A percentile compares a stretch with the other conserved stretches of the same genome.
These are phyloP conservation scores for Arthrobotrys sinensis DNA, from an alignment of 2,329 filamentous ascomycete species.

Conservation along the genomic window DNA sequence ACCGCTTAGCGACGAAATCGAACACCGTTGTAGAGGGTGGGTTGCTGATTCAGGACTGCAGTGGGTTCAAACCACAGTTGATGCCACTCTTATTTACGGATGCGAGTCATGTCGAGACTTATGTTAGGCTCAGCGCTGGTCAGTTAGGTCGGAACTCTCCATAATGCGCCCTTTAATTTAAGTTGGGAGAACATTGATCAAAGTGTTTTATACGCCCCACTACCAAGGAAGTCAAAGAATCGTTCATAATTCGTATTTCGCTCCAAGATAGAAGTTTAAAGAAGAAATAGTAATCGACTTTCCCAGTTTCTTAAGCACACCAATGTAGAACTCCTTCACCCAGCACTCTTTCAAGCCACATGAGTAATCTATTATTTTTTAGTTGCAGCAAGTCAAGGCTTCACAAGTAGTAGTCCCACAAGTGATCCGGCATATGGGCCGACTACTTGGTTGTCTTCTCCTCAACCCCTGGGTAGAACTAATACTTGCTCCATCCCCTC, in stretches of 20 bases:
- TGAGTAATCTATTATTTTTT: neutral
- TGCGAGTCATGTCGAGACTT: conserved; percentile 39
- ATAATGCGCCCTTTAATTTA: neutral
- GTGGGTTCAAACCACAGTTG: conserved; percentile 31
- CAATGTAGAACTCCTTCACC: neutral
- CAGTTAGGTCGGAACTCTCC: conserved; percentile 40
- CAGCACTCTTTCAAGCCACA: neutral
- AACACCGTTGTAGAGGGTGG: conserved; percentile 35
- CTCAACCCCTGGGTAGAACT: conserved; percentile 61
- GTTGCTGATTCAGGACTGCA: conserved; percentile 40
- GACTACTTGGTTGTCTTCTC: conserved; percentile 62
- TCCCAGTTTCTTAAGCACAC: neutral
- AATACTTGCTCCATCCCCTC: conserved; percentile 39
- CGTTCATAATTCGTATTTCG: too few relatives aligned
- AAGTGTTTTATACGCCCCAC: too few relatives aligned
- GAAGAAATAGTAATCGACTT: neutral
- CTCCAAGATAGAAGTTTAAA: too few relatives aligned
- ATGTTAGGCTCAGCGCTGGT: conserved; percentile 39
- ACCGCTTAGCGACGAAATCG: conserved; percentile 40
- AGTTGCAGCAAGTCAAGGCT: conserved; percentile 53
- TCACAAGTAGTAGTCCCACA: conserved; percentile 56
- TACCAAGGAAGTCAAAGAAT: too few relatives aligned
- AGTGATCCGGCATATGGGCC: conserved; percentile 41
- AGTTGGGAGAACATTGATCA: neutral
- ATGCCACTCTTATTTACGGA: conserved; percentile 50